Base-by-base conservation (phyloP, 1,284 basidiomycete genomes). In the Hypsizygus ulmarius region DNA sequence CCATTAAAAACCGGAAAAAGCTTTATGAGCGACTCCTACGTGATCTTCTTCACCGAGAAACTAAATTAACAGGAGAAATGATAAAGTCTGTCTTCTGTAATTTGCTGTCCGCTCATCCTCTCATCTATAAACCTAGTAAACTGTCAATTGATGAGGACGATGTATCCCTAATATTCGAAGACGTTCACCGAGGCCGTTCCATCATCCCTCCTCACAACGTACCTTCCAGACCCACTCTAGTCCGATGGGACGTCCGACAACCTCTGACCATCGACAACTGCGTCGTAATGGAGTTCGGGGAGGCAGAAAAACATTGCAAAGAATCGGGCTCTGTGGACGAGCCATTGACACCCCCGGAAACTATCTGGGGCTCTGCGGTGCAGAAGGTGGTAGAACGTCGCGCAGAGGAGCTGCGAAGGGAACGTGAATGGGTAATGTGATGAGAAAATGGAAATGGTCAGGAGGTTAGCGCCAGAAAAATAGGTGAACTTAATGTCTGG, bases 1-100 rank as follows among this genome's bases (percentile, higher is more conserved):
- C 92, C 2, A 84, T 94, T 53, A 93, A 92, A 65, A 83, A 88
- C 57, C 77, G 93, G 38, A 81, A 75, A 57, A 96, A 94, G 67
- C 68, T 93, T 16, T 94, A 95, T 57, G 85, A 91, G 52, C 75
- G 84, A n/a, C 74, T 96, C 8, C 79, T 86, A 52, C 80, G 85
- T 21, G 87, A 89, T 52, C 73, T 97, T 12, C 72, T 84, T 3
- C 79, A 79, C 40, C 75, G 87, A 10, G 91, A 95, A 65, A 75
- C 78, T 2, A 84, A 82, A 62, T 62, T 85, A 4, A 70, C 77
- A 0, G 82, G 82, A 4, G 62, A 74, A 52, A 68, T 65, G 33
- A 69, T 81, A 57, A 81, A 77, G 79, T 82, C 54, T 33, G 73
- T 64, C 15, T 16, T 12, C 29, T 3, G 29, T 15, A n/a, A 33